Base-by-base conservation (phyloP, 768 basidiomycete genomes). In the Psilocybe subaeruginosa region DNA sequence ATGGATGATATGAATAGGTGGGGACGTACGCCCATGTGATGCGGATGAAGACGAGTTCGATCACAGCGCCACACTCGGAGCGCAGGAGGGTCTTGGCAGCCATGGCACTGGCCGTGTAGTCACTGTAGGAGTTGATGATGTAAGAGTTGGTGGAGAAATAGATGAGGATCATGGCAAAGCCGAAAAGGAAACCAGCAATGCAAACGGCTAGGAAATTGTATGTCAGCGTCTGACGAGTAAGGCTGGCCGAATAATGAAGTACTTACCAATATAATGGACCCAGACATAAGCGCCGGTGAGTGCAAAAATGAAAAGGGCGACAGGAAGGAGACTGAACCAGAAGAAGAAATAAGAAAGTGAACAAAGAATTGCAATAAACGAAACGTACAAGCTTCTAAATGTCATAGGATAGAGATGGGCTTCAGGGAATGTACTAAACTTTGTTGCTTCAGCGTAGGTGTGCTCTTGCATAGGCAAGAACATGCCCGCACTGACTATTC, bases 61-160 rank as follows among this genome's bases (percentile, higher is more conserved):
- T 70, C 58, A 72, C 69, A 9, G 76, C 73, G 27, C 76, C 76
- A 39, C 75, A 66, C 50, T 72, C 72, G 3, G 76, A 74, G 9
- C 78, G 74, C 65, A 78, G 62, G 33, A 79, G 63, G 29, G 81
- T 80, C 61, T 79, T 80, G 9, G 80, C 80, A 1, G 79, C 78
- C 60, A 81, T 75, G 6, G 80, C 80, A 16, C 76, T 77, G 0
- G 82, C 81, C 11, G 80, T 79, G 64, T 73, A 80, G 50, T 65
- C 64, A 62, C 71, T 73, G 70, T 77, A 78, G 14, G 74, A 75
- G 68, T 80, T 19, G 19, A 19, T 19, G 19, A 19, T 19, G 19
- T 19, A 19, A 19, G 19, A 19, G 19, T 19, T 19, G 19, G 19
- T 19, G 19, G 19, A 19, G 19, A 19, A 19, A 19, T 19, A 19